Conservation (phyloP, 495 filamentous ascomycete species). For the Penicillium cataractarum region DNA sequence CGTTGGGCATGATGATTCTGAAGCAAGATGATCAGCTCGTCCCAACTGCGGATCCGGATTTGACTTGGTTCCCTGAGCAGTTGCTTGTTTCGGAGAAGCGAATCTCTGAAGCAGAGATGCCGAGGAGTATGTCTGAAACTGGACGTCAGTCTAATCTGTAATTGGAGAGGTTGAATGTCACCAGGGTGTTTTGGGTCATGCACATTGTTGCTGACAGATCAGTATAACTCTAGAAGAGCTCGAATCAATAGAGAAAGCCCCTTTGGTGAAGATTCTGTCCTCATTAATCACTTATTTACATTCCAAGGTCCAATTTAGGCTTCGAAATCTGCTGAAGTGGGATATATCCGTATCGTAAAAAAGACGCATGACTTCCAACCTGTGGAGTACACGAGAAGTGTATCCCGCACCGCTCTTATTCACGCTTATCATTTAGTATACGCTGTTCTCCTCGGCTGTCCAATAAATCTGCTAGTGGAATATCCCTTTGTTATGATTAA, state of each 20-base stretch:
- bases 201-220: not conserved
- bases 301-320: not conserved
- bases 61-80: slow-evolving; percentile 48
- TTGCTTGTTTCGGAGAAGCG: slow-evolving; percentile 50
- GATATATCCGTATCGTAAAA: no score
- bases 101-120: slow-evolving; percentile 29
- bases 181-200: not conserved
- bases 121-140: slow-evolving; percentile 13
- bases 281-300: not conserved
- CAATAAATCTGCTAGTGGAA: not conserved
- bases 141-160: slow-evolving; percentile 19
- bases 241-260: not conserved
- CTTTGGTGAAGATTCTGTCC: not conserved
- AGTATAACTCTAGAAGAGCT: not conserved
- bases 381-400: no score
- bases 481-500: not conserved
- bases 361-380: no score
- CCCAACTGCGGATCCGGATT: slow-evolving; percentile 27
- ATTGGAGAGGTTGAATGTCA: not conserved
- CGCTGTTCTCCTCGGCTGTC: not conserved
- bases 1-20: slow-evolving; percentile 65
- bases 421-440: no score
- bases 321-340: no score
- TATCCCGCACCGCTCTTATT: no score
- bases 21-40: slow-evolving; percentile 30